phyloP scores from a whole-genome alignment of 2,329 filamentous ascomycete species.

The Aspergillus aculeatus region DNA sequence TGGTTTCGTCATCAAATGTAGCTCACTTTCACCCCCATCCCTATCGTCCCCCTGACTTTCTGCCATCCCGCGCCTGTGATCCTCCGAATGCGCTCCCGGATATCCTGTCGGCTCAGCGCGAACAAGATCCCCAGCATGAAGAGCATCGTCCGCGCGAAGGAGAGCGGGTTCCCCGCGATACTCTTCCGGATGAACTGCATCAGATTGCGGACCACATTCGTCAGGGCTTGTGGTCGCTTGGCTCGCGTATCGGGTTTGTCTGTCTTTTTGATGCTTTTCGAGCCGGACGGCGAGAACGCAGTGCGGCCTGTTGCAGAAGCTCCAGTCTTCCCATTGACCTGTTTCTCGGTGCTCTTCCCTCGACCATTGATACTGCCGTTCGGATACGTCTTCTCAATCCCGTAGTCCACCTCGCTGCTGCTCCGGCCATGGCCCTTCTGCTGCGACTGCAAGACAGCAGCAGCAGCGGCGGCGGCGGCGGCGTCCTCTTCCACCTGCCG shows the following conservation, averaged over 20 bases:
- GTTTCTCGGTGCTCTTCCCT: conserved; percentile 30
- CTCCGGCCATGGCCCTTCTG: conserved; percentile 49
- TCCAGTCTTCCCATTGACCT: conserved; percentile 17
- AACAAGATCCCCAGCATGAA: conserved; percentile 78
- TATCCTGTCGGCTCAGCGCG: conserved; percentile 70
- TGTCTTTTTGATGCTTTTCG: conserved; percentile 42
- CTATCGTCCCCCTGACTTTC: conserved; percentile 79
- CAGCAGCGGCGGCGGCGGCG: conserved; percentile 31
- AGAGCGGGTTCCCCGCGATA: conserved; percentile 56
- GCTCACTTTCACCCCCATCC: conserved; percentile 96
- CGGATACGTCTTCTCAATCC: conserved; percentile 58
- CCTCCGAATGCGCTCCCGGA: conserved; percentile 71
- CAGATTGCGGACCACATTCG: conserved; percentile 50
- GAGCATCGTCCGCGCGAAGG: conserved; percentile 63
- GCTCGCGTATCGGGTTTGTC: conserved; percentile 33
- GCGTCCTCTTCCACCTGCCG: conserved; percentile 33
- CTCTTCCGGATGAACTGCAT: conserved; percentile 52
- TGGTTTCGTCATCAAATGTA: conserved; percentile 64
- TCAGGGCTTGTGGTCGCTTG: conserved; percentile 44
- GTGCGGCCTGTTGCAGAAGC: conserved; percentile 29
- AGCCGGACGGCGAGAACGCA: conserved; percentile 31
- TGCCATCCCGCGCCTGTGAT: conserved; percentile 71
- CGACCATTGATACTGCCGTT: conserved; percentile 33
- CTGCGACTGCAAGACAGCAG: conserved; percentile 42
- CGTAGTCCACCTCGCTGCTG: conserved; percentile 67